These are phyloP conservation scores for Tillandsia leiboldiana DNA, from an alignment of 176 grass and related monocot species.

Conservation along the genomic window DNA sequence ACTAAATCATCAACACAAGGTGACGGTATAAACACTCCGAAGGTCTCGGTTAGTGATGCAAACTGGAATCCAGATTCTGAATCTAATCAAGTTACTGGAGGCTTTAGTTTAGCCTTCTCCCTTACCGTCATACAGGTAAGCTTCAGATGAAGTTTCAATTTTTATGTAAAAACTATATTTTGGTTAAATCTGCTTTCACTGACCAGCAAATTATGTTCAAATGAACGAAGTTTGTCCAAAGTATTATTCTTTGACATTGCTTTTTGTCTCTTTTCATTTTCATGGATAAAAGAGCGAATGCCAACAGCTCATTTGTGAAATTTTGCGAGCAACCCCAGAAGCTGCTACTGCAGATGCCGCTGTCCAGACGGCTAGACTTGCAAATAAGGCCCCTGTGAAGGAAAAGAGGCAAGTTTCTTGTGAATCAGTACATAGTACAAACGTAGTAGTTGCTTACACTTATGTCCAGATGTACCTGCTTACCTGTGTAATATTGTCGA, in stretches of 20 bases:
- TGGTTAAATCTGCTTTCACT: slow-evolving; percentile 9
- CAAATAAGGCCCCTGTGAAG: slow-evolving; percentile 82
- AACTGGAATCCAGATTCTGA: slow-evolving; percentile 83
- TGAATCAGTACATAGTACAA: slow-evolving; percentile 16
- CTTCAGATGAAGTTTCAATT: background rate
- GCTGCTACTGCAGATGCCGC: slow-evolving; percentile 94
- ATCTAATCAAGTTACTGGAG: slow-evolving; percentile 81
- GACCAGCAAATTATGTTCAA: background rate
- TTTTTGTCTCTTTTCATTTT: slow-evolving; percentile 18
- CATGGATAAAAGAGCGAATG: slow-evolving; percentile 74
- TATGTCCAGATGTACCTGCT: slow-evolving; percentile 7
- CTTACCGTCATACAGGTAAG: slow-evolving; percentile 78
- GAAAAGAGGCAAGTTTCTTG: slow-evolving; percentile 76
- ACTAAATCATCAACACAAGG: slow-evolving; percentile 60
- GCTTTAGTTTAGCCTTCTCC: slow-evolving; percentile 81
- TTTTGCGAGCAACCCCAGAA: slow-evolving; percentile 94
- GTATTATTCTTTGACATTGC: slow-evolving; percentile 18
- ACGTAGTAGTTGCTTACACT: slow-evolving; percentile 11
- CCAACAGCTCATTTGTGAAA: slow-evolving; percentile 96
- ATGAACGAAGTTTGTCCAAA: slow-evolving; percentile 2
- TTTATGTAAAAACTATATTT: background rate
- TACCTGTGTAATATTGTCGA: background rate
- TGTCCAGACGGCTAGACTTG: slow-evolving; percentile 95
- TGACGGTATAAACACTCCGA: slow-evolving; percentile 51
- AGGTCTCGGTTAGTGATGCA: slow-evolving; percentile 40